phyloP scores from a whole-genome alignment of 805 yeast species.

The Zygosaccharomyces gambellarensis region DNA sequence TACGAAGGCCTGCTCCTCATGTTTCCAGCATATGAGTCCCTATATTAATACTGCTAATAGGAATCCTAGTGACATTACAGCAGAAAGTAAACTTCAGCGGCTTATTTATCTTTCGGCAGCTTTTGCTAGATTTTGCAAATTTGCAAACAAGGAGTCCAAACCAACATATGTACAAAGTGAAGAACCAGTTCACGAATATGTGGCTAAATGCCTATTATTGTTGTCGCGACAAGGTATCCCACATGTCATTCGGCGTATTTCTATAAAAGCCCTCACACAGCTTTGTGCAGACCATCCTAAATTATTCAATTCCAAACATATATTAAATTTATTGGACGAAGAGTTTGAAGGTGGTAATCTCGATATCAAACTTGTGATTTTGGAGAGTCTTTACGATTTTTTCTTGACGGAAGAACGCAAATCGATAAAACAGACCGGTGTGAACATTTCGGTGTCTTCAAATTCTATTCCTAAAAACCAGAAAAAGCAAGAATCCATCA shows the following conservation, averaged over 20 bases:
- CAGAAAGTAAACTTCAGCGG: slow-evolving; percentile 48
- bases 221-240: slow-evolving; percentile 42
- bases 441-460: slow-evolving; percentile 37
- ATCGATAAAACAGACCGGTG: slow-evolving; percentile 39
- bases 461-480: slow-evolving; percentile 33
- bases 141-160: slow-evolving; percentile 42
- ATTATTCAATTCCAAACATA: slow-evolving; percentile 54
- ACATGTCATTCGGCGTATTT: slow-evolving; percentile 43
- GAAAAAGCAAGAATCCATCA: slow-evolving; percentile 40
- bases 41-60: slow-evolving; percentile 35
- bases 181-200: slow-evolving; percentile 54
- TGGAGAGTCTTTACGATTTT: slow-evolving; percentile 55
- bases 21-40: slow-evolving; percentile 48
- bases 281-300: slow-evolving; percentile 62
- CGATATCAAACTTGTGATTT: slow-evolving; percentile 46
- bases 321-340: slow-evolving; percentile 48
- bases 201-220: slow-evolving; percentile 53
- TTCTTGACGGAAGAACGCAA: slow-evolving; percentile 52
- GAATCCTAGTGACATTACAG: slow-evolving; percentile 16
- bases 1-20: slow-evolving; percentile 59
- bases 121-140: slow-evolving; percentile 65
- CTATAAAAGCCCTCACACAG: slow-evolving; percentile 53
- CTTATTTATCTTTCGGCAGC: slow-evolving; percentile 61
- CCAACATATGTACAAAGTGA: slow-evolving; percentile 31
- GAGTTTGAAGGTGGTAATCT: slow-evolving; percentile 40